Base-by-base conservation (phyloP, 1,284 basidiomycete species). In the Trichosporon asahii region DNA sequence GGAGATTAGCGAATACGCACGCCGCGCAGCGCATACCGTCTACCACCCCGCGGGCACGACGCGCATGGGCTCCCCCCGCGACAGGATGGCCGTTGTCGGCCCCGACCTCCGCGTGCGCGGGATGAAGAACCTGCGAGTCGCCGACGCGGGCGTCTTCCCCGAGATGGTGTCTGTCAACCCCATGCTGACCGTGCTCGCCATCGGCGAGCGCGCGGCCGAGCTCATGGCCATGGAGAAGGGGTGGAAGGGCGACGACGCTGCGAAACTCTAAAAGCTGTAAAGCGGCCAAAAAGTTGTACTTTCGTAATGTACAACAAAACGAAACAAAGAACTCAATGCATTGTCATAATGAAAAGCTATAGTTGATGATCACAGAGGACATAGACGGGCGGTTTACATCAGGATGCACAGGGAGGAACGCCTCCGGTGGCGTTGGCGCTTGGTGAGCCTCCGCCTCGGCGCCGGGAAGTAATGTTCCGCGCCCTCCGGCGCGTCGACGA, bases 11-110 rank as follows among this genome's bases (percentile, higher is more conserved):
- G 72, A 73, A 61, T 73, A 73, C 53, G 72, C 72, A 0, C 72
- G 72, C 65, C 68, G 68, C 33, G 72, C 64, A 14, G 72, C 72
- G 9, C 72, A 73, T 65, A 73, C 72, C 31, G 72, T 73, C n/a
- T 73, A 73, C 66, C 72, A 73, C 61, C 72, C 72, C 1, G 72
- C 72, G 1, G 72, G 72, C n/a, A 73, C 72, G 21, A 71, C 68
- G 35, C 64, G 64, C 25, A 73, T 73, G 72, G 72, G 72, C 25
- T 31, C 55, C 49, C 18, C 15, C 9, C 18, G 27, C 3, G 21
- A 14, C n/a, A 70, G 69, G 66, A 6, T n/a, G n/a, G 72, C 72
- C 6, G 72, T 73, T 33, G 68, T 69, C 21, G 72, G 69, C 60
- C 64, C 68, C 31, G 12, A 64, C 46, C 72, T 73, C n/a, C 64